Evolutionary conservation across 352 stramenopile species (phyloP).

Genomic region (Phytophthora aleatoria): DNA sequence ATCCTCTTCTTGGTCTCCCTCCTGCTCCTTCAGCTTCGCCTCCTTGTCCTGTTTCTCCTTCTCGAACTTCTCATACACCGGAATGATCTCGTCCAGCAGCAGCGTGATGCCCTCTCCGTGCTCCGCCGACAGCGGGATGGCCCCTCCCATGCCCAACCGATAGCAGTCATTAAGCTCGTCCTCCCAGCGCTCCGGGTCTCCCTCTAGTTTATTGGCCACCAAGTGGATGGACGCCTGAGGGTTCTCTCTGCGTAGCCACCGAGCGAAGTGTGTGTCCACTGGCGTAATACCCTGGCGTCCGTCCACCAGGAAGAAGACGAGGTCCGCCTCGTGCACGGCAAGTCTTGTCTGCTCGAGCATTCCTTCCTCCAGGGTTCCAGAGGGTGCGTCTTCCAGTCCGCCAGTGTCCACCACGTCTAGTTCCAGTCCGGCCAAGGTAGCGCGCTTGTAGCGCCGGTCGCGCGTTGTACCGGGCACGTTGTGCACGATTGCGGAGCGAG

Average conservation of each 20-base stretch:
- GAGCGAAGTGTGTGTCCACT: constrained; percentile 81
- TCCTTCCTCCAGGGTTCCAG: constrained; percentile 67
- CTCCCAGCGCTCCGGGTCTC: constrained; percentile 68
- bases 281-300: constrained; percentile 78
- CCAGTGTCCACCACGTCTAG: constrained; percentile 87
- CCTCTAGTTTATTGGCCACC: constrained; percentile 83
- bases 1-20: constrained; percentile 55
- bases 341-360: constrained; percentile 81
- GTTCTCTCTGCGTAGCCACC: constrained; percentile 75
- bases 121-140: constrained; percentile 78
- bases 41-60: constrained; percentile 50
- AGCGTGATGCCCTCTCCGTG: constrained; percentile 78
- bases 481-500: constrained; percentile 79
- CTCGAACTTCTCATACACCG: constrained; percentile 69
- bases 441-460: constrained; percentile 72
- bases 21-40: constrained; percentile 22
- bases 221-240: constrained; percentile 62
- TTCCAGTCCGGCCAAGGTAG: constrained; percentile 68
- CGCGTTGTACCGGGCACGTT: constrained; percentile 82
- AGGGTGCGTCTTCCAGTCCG: constrained; percentile 73
- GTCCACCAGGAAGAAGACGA: constrained; percentile 85
- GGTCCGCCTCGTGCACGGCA: constrained; percentile 76
- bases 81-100: constrained; percentile 74
- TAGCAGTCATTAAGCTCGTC: constrained; percentile 78
- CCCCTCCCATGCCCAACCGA: constrained; percentile 66